Evolutionary conservation across 495 filamentous ascomycete genomes (phyloP).

Genomic region (Talaromyces liani): DNA sequence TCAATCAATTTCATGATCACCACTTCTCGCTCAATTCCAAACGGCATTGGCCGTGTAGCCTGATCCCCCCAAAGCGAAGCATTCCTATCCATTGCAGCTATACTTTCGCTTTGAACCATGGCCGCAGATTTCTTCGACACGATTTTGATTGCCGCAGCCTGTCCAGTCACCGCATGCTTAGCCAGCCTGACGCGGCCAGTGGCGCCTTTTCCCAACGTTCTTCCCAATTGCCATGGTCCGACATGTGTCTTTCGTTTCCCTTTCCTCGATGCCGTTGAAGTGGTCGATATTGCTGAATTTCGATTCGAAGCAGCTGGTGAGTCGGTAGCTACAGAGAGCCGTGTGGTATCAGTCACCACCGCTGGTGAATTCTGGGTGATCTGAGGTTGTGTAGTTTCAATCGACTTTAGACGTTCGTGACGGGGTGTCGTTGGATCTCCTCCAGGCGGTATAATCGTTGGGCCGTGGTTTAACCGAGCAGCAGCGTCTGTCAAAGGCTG

Average conservation of each 20-base stretch:
- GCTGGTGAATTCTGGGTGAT: constrained; percentile 28
- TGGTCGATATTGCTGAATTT: constrained; percentile 64
- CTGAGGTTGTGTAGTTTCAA: constrained; percentile 28
- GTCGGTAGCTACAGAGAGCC: constrained; percentile 47
- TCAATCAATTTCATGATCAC: constrained; percentile 94
- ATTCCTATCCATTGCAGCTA: constrained; percentile 62
- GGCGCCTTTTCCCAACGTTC: constrained; percentile 76
- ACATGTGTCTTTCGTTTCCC: constrained; percentile 67
- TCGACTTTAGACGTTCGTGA: constrained; percentile 18
- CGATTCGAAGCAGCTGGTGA: constrained; percentile 50
- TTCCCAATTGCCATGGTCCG: constrained; percentile 87
- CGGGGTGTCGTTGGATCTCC: constrained; percentile 20
- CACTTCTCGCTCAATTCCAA: constrained; percentile 84
- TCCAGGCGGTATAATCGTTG: constrained; percentile 31
- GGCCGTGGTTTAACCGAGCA: constrained; percentile 35
- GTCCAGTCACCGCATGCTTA: constrained; percentile 62
- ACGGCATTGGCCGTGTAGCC: constrained; percentile 62
- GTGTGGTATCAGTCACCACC: constrained; percentile 40
- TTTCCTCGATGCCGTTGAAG: constrained; percentile 54
- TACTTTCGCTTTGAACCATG: constrained; percentile 64
- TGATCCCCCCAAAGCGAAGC: constrained; percentile 27
- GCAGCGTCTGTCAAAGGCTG: constrained; percentile 43
- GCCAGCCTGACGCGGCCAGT: constrained; percentile 79
- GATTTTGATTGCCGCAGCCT: constrained; percentile 88
- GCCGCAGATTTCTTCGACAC: constrained; percentile 69